Evolutionary conservation across 2,329 filamentous ascomycete species (phyloP), one percentile per base, ranked within the genome.

Genomic region (Aspergillus fumigatiaffinis): DNA sequence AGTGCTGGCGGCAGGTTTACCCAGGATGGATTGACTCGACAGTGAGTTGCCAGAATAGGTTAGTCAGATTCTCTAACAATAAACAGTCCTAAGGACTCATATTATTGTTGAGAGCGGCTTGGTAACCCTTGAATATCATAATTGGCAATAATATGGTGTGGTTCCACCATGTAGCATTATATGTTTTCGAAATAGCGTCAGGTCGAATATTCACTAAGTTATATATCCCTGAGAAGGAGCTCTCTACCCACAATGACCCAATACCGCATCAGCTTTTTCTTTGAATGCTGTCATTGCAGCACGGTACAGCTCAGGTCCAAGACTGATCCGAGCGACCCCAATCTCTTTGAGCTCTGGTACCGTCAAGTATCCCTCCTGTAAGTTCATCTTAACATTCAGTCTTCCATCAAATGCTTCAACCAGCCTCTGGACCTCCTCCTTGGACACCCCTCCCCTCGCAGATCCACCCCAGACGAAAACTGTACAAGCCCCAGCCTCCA

Each of bases 391-490:
- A 10, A 84, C 80, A 53, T 80, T 80, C 14, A 86, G 66, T 51
- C 70, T 73, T 0, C 82, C 82, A 3, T 73, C 76, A 49, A 86
- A 76, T 49, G 76, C 80, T 53, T 72, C 67, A 1, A 80, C 80
- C 60, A 85, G 64, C 46, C 64, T 68, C 65, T 73, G 67, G 2
- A 84, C 76, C 67, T 84, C 82, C 0, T 73, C 75, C 12, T 68
- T 73, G 12, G 73, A 72, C 12, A 84, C 65, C 0, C 73, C 71
- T 44, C 82, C 70, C 14, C 76, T 67, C 38, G 70, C 70, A 0
- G 72, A 63, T 1, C 77, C 82, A 14, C 84, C 84, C 83, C 83
- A 87, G 52, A 85, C 82, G 71, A 86, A 87, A 0, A 84, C 77
- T 0, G 81, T 85, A 12, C 78, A 81, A 0, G 84, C 85, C 0